A percentile compares a stretch with the other conserved stretches of the same genome.
Conservation (phyloP, 2,329 filamentous ascomycete genomes). For the Aspergillus persii region DNA sequence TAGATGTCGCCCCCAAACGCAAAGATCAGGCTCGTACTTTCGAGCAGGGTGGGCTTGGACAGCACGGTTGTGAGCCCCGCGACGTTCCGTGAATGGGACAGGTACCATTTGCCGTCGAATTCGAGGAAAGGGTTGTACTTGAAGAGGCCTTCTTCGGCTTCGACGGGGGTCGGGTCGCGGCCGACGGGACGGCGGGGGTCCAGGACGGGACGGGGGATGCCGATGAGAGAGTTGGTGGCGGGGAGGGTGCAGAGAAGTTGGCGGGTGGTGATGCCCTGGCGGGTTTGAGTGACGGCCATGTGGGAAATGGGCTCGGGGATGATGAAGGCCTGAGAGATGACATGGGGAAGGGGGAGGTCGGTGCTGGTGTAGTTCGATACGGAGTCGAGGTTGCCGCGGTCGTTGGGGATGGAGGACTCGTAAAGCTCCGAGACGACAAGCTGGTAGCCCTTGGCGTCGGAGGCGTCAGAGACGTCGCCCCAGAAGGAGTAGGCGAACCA, state of each 20-base stretch:
- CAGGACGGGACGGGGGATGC: conserved; percentile 73
- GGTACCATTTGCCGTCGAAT: conserved; percentile 74
- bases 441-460: conserved; percentile 74
- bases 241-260: conserved; percentile 78
- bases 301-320: conserved; percentile 75
- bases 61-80: conserved; percentile 71
- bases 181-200: conserved; percentile 85
- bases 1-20: conserved; percentile 85
- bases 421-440: conserved; percentile 85
- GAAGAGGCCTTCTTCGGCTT: conserved; percentile 79
- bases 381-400: conserved; percentile 74
- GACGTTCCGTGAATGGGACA: conserved; percentile 81
- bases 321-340: conserved; percentile 76
- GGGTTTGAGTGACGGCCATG: conserved; percentile 81
- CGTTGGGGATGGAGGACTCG: conserved; percentile 78
- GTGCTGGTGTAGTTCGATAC: conserved; percentile 75
- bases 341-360: conserved; percentile 64
- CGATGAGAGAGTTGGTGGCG: conserved; percentile 69
- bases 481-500: conserved; percentile 89
- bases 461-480: conserved; percentile 48
- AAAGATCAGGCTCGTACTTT: conserved; percentile 88
- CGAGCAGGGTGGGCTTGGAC: conserved; percentile 73
- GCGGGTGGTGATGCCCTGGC: conserved; percentile 84
- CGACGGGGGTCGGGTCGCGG: conserved; percentile 74
- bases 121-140: conserved; percentile 75